Evolutionary conservation across 2,329 filamentous ascomycete genomes (phyloP).

Genomic region (Ophiostoma himal-ulmi): DNA sequence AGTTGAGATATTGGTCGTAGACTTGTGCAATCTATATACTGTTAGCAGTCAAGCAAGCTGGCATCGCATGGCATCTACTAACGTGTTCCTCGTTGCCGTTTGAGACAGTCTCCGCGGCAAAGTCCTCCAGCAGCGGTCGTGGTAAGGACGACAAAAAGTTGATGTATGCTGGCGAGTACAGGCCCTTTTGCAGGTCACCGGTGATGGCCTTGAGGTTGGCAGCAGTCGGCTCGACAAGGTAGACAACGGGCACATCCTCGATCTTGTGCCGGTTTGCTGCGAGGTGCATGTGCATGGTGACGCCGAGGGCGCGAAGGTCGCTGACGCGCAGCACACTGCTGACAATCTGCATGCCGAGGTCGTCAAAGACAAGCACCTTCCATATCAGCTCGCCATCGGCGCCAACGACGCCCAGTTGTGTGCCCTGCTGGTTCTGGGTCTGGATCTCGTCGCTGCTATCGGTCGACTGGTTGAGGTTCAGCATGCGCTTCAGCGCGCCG

Average conservation of each 20-base stretch:
- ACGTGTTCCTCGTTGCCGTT: constrained; percentile 69
- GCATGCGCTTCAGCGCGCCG: constrained; percentile 75
- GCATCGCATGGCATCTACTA: constrained; percentile 1
- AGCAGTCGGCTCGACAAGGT: constrained; percentile 83
- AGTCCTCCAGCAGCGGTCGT: constrained; percentile 85
- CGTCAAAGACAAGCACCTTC: constrained; percentile 96
- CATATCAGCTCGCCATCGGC: constrained; percentile 88
- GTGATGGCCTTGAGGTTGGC: constrained; percentile 79
- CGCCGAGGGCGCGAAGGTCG: constrained; percentile 86
- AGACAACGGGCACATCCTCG: constrained; percentile 92
- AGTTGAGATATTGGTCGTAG: constrained; percentile 96
- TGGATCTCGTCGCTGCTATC: constrained; percentile 51
- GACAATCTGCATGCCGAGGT: constrained; percentile 85
- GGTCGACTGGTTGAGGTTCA: constrained; percentile 79
- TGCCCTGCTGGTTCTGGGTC: constrained; percentile 45
- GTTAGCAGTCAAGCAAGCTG: not conserved
- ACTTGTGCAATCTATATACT: constrained; percentile 72
- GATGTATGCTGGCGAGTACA: constrained; percentile 91
- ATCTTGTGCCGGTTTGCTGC: constrained; percentile 78
- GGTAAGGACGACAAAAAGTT: constrained; percentile 96
- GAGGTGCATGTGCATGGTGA: constrained; percentile 92
- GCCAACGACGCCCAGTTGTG: constrained; percentile 65
- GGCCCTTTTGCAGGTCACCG: constrained; percentile 72
- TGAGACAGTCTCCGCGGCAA: constrained; percentile 78
- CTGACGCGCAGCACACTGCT: constrained; percentile 93